These are phyloP conservation scores for Jaminaea rosea DNA, from an alignment of 1,284 basidiomycete species.

Conservation along the genomic window DNA sequence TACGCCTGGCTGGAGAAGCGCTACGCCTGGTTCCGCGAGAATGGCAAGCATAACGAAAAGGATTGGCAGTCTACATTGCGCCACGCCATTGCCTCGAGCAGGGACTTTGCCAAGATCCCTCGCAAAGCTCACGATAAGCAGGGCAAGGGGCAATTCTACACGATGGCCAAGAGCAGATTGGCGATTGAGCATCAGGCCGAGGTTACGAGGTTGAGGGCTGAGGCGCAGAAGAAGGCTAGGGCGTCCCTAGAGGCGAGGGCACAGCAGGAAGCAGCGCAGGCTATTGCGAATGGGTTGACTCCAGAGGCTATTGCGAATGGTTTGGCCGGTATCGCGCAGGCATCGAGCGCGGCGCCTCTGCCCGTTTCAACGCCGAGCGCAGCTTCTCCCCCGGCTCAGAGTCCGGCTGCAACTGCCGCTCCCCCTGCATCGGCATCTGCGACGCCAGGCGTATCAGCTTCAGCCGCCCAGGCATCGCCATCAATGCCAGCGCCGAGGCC, in stretches of 20 bases:
- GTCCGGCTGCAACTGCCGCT: neutral
- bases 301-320: no score
- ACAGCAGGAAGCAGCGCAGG: conserved; percentile 3
- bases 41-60: conserved; percentile 32
- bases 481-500: no score
- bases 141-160: conserved; percentile 43
- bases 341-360: neutral
- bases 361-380: neutral
- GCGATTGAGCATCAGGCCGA: conserved; percentile 25
- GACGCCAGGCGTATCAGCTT: no score
- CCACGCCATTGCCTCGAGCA: conserved; percentile 38
- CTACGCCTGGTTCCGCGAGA: conserved; percentile 69
- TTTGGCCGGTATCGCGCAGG: no score
- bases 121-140: conserved; percentile 35
- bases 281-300: no score
- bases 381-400: conserved; percentile 4
- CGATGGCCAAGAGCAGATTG: conserved; percentile 27
- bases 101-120: conserved; percentile 37
- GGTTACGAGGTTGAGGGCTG: conserved; percentile 17
- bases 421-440: conserved; percentile 5
- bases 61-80: conserved; percentile 45
- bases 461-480: no score
- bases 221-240: conserved; percentile 16
- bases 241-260: conserved; percentile 6
- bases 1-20: conserved; percentile 81